Percentiles rank a stretch among this genome's conserved stretches.
Conservation (phyloP, 2,329 filamentous ascomycete genomes). For the Aspergillus ustus region DNA sequence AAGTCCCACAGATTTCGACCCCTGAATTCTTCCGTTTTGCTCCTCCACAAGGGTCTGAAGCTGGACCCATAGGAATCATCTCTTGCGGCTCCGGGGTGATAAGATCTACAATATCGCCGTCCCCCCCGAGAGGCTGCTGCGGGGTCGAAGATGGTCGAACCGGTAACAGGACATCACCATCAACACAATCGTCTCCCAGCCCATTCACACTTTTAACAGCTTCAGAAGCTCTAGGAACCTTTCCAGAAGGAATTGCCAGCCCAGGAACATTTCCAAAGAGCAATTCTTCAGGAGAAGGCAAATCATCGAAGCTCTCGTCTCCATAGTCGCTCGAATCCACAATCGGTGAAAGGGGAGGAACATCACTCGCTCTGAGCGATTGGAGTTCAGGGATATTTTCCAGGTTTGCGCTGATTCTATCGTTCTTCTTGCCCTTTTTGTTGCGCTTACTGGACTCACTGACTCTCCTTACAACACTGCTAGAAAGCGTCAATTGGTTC, state of each 20-base stretch:
- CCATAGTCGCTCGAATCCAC: slow-evolving; percentile 40
- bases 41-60: not conserved
- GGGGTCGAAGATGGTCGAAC: not conserved
- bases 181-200: not conserved
- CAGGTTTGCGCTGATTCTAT: not conserved
- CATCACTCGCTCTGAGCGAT: not conserved
- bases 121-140: not conserved
- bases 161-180: slow-evolving; percentile 3
- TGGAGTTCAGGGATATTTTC: not conserved
- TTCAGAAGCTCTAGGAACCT: not conserved
- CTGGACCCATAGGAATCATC: not conserved
- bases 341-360: slow-evolving; percentile 19
- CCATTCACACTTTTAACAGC: not conserved
- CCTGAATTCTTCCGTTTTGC: slow-evolving; percentile 7
- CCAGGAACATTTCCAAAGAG: slow-evolving; percentile 22
- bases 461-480: slow-evolving; percentile 28
- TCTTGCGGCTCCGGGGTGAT: slow-evolving; percentile 9
- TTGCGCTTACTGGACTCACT: not conserved
- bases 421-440: not conserved
- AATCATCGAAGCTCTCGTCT: slow-evolving; percentile 38
- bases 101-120: not conserved
- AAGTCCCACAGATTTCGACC: not conserved
- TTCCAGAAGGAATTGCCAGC: not conserved
- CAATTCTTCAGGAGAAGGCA: slow-evolving; percentile 43
- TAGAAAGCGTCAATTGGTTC: slow-evolving; percentile 36